These are phyloP conservation scores for Diplosphaera chodatii DNA, from an alignment of 139 green algal species.

Conservation along the genomic window DNA sequence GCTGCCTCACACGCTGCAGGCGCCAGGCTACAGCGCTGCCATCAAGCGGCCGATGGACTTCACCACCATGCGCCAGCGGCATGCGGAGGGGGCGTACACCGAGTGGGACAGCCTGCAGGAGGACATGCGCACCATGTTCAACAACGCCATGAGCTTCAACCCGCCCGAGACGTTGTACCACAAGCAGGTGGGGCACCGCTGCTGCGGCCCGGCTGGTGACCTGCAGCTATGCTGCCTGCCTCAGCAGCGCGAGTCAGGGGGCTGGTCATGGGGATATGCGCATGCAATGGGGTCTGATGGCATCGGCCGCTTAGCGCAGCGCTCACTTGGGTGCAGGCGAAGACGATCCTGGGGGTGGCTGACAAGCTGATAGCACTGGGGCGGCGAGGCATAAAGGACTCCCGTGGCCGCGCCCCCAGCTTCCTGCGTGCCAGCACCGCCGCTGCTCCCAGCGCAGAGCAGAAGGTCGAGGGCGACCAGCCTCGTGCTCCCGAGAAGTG, in stretches of 20 bases:
- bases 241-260: no score
- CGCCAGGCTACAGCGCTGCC: slow-evolving; percentile 47
- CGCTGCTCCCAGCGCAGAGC: slow-evolving; percentile 8
- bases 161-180: slow-evolving; percentile 18
- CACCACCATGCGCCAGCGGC: slow-evolving; percentile 49
- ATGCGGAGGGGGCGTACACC: slow-evolving; percentile 44
- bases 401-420: not conserved
- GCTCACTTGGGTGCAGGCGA: slow-evolving; percentile 15
- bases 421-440: not conserved
- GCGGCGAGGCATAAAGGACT: slow-evolving; percentile 23
- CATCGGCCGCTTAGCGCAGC: no score
- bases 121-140: slow-evolving; percentile 55
- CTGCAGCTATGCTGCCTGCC: no score
- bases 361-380: slow-evolving; percentile 28
- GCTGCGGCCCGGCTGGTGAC: no score
- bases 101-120: slow-evolving; percentile 36
- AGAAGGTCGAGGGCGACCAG: not conserved
- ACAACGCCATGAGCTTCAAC: slow-evolving; percentile 61
- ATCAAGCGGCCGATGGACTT: slow-evolving; percentile 82
- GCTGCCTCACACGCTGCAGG: no score
- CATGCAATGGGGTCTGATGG: no score
- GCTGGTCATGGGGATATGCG: no score
- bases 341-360: slow-evolving; percentile 28
- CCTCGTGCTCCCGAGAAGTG: not conserved
- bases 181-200: no score